Base-by-base conservation (phyloP, 2,329 filamentous ascomycete species). In the Metarhizium brunneum region DNA sequence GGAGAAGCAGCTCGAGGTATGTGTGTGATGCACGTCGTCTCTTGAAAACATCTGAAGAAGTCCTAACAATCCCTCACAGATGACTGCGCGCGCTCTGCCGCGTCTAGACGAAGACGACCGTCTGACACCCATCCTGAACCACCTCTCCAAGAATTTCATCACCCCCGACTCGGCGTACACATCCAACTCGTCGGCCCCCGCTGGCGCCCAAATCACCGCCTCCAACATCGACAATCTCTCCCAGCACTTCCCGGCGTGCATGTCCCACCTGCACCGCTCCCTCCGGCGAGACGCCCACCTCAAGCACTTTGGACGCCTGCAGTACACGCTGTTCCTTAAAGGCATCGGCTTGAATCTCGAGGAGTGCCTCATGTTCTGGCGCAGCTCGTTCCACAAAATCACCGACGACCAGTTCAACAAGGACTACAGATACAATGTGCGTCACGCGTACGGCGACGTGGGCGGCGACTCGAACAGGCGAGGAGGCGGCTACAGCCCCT, bases 341-440 rank as follows among this genome's bases (percentile, higher is more conserved):
- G 94, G 94, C 47, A 90, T 97, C 57, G 94, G 94, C 0, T 77
- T 99, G 32, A 90, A 83, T 60, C 76, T 99, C n/a, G 91, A 96
- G 66, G 92, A 99, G 71, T 90, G 85, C 63, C 80, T 99, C 29
- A 64, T 90, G 13, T 99, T 99, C 76, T 99, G 94, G 94, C 86
- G 94, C 11, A 81, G 84, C 59, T 78, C 81, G 32, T 97, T 99
- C 80, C 85, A 84, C 68, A 87, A 90, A 62, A 84, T 95, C 60
- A 92, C 89, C 0, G 94, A 97, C 65, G 92, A 97, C 65, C 86
- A 86, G 40, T 99, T 97, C 80, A 95, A 95, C 73, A 97, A 96
- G 68, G 91, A 96, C 68, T 97, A 99, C 74, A 83, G 88, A 48
- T 99, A 99, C 79, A 97, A 99, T 69, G 83, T 97, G 56, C 88